Conservation (phyloP, 768 basidiomycete genomes). For the Trametes coccinea region DNA sequence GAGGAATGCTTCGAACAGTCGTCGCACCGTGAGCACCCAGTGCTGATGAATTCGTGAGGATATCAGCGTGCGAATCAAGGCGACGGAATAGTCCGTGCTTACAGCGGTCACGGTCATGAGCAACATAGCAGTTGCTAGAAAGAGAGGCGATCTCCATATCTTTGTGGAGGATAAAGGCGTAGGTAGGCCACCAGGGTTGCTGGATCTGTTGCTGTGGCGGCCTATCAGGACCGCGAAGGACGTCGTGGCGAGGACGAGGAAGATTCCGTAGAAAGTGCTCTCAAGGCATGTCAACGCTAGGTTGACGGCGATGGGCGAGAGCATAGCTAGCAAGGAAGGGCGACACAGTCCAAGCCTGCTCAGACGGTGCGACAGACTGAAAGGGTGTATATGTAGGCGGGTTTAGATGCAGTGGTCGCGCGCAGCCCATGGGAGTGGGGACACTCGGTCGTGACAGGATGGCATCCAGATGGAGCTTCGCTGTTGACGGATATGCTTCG, state of each 20-base stretch:
- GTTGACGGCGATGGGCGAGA: slow-evolving; percentile 8
- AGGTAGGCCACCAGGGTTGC: not conserved
- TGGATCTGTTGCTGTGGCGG: slow-evolving; percentile 1
- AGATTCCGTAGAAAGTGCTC: slow-evolving; percentile 5
- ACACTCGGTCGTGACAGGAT: too few relatives aligned
- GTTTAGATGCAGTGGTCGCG: too few relatives aligned
- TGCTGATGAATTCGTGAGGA: not conserved
- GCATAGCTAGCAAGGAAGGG: not conserved
- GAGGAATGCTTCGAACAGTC: slow-evolving; percentile 11
- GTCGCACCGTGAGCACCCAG: slow-evolving; percentile 13
- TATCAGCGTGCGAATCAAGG: not conserved
- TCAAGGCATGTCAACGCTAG: slow-evolving; percentile 8
- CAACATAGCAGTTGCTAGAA: not conserved
- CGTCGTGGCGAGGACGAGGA: not conserved
- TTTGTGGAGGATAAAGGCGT: not conserved
- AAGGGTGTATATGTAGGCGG: too few relatives aligned
- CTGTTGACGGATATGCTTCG: too few relatives aligned
- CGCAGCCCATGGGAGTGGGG: too few relatives aligned
- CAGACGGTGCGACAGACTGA: too few relatives aligned
- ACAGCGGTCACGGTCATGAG: not conserved
- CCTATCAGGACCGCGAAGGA: not conserved
- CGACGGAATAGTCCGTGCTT: not conserved
- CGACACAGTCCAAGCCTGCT: too few relatives aligned
- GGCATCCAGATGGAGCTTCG: too few relatives aligned
- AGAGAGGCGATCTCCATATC: not conserved